Base-by-base conservation (phyloP, 169 alveolate genomes). In the Fabrea salina region DNA sequence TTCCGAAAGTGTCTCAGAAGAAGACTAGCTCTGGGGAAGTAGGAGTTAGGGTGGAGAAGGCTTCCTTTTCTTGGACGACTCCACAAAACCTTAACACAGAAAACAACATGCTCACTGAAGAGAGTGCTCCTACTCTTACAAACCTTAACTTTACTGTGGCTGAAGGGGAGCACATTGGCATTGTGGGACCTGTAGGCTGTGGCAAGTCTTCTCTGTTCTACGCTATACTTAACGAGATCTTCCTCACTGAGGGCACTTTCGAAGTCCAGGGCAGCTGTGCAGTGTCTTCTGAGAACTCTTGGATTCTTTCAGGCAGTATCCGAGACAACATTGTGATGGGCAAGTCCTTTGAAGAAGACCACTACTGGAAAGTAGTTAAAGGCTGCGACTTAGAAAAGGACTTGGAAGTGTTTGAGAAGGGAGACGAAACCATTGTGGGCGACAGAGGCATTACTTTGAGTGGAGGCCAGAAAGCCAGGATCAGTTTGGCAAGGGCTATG, bases 381-480 rank as follows among this genome's bases (percentile, higher is more conserved):
- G 27, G 43, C 41, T 64, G 75, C 30, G 50, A 25, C n/a, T 33
- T 64, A 4, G 37, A 64, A 4, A 22, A 70, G 49, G 98, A 95
- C 76, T 70, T 93, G 40, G 92, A 87, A 41, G 84, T 88, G 40
- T 84, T 93, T 8, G 89, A 86, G 40, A 87, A 83, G 32, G 97
- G 96, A 25, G 98, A 95, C 66, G 56, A 58, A 40, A 93, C 98
- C n/a, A 89, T 87, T 59, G 89, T 95, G 5, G 98, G 98, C 5
- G 98, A 95, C 61, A 89, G 90, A 59, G 97, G 97, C 19, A 85
- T 95, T 40, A 95, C 93, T 74, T 56, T 95, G 51, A 85, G 95
- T 61, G 98, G 98, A 43, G 97, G 98, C 3, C 96, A 95, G 72
- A 90, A 93, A 64, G 97, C 96, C 35, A 84, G 97, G 79, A 81